Evolutionary conservation across 805 yeast species (phyloP).

Genomic region (Ogataea thermomethanolica): DNA sequence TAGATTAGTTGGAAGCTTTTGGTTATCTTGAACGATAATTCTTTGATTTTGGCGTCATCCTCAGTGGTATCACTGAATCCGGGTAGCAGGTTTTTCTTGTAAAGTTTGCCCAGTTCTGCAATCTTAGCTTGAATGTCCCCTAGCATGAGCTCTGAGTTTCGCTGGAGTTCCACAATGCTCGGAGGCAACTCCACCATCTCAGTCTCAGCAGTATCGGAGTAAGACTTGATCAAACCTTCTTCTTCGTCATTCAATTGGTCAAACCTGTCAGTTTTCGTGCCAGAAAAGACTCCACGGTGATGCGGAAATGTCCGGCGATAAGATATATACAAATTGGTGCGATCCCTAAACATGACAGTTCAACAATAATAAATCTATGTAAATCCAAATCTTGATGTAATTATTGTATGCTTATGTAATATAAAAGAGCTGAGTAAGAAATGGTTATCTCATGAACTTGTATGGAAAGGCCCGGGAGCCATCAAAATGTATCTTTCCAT

Average conservation of each 20-base stretch:
- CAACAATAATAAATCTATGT: no score
- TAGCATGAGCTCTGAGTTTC: constrained; percentile 65
- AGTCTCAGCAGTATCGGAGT: constrained; percentile 21
- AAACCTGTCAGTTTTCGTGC: constrained; percentile 25
- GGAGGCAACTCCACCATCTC: constrained; percentile 68
- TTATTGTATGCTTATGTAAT: no score
- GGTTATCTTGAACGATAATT: constrained; percentile 69
- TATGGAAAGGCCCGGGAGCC: constrained; percentile 68
- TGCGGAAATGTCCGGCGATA: constrained; percentile 89
- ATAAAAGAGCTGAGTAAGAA: neutral
- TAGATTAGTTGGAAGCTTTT: constrained; percentile 76
- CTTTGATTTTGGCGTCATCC: constrained; percentile 78
- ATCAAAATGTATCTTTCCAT: constrained; percentile 93
- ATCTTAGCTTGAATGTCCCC: constrained; percentile 50
- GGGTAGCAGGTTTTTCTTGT: constrained; percentile 80
- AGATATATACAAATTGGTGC: constrained; percentile 88
- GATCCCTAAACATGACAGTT: constrained; percentile 73
- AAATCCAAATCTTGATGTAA: no score
- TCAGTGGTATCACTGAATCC: constrained; percentile 78
- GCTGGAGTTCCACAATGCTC: constrained; percentile 67
- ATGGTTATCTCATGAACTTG: constrained; percentile 16
- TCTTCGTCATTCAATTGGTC: constrained; percentile 49
- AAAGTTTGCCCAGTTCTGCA: constrained; percentile 60
- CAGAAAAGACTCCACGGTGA: constrained; percentile 32
- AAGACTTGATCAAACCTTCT: constrained; percentile 49